Conservation (phyloP, 768 basidiomycete genomes). For the Rossbeevera mucosa region DNA sequence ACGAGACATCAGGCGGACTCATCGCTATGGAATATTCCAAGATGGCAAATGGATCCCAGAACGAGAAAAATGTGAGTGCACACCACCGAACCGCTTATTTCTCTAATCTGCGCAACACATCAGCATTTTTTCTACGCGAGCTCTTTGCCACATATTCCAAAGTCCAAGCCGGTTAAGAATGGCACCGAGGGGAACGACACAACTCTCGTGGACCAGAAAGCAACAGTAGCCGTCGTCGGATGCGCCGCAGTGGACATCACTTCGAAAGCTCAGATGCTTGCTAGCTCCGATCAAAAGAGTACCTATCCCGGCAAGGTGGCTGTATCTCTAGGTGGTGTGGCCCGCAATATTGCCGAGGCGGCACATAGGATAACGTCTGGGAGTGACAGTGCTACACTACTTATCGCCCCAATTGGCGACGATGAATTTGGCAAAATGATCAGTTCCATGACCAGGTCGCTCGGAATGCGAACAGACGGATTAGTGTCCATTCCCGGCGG, state of each 20-base stretch:
- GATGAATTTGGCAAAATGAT: slow-evolving; percentile 77
- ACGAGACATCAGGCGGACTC: slow-evolving; percentile 52
- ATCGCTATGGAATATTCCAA: slow-evolving; percentile 75
- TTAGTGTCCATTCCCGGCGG: slow-evolving; percentile 40
- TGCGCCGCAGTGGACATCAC: slow-evolving; percentile 89
- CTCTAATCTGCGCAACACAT: slow-evolving; percentile 1
- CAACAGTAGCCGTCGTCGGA: slow-evolving; percentile 70
- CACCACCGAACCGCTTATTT: neutral
- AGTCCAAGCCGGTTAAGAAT: neutral
- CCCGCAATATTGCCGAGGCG: slow-evolving; percentile 92
- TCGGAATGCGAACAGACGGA: slow-evolving; percentile 85
- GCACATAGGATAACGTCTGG: slow-evolving; percentile 57
- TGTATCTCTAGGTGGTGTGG: slow-evolving; percentile 83
- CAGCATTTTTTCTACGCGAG: slow-evolving; percentile 9
- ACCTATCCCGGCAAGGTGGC: slow-evolving; percentile 77
- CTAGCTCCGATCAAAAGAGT: slow-evolving; percentile 46
- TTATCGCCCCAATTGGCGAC: slow-evolving; percentile 72
- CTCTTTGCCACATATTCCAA: neutral
- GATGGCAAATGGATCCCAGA: slow-evolving; percentile 30
- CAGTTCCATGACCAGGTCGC: slow-evolving; percentile 44
- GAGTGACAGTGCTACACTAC: slow-evolving; percentile 37
- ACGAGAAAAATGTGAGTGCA: slow-evolving; percentile 17
- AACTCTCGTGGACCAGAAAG: slow-evolving; percentile 18
- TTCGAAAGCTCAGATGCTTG: slow-evolving; percentile 39
- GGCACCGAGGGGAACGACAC: neutral